Percentiles rank a stretch among this genome's conserved stretches.
These are phyloP conservation scores for Colletotrichum paranaense DNA, from an alignment of 2,329 filamentous ascomycete genomes.

Conservation along the genomic window DNA sequence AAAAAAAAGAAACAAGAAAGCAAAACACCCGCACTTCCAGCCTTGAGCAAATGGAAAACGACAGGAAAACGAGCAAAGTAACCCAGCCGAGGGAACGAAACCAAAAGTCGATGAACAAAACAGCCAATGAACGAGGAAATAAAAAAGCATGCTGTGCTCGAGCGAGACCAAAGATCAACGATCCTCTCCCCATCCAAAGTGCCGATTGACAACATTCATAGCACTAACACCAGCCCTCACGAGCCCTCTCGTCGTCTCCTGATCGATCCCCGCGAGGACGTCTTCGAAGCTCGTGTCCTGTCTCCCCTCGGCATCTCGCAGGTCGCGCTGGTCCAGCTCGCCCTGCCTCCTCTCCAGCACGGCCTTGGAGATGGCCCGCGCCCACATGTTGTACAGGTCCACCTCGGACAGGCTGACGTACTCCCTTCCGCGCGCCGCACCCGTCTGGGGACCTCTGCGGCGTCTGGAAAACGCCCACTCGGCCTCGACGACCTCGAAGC, in stretches of 20 bases:
- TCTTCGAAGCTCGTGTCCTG: constrained; percentile 46
- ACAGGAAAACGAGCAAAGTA: neutral
- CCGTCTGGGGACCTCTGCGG: constrained; percentile 19
- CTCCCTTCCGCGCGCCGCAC: constrained; percentile 41
- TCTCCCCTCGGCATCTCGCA: constrained; percentile 54
- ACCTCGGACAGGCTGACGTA: constrained; percentile 68
- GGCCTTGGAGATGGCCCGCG: constrained; percentile 67
- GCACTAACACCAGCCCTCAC: constrained; percentile 61
- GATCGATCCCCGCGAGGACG: constrained; percentile 46
- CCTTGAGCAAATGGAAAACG: constrained; percentile 5
- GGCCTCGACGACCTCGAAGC: constrained; percentile 72
- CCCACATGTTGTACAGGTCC: constrained; percentile 74
- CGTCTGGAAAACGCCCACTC: constrained; percentile 68
- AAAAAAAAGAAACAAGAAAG: neutral
- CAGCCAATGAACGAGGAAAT: neutral
- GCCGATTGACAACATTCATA: constrained; percentile 64
- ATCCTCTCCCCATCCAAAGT: constrained; percentile 63
- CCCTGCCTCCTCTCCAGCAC: constrained; percentile 68
- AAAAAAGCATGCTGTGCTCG: neutral
- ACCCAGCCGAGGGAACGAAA: neutral
- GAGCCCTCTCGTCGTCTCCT: constrained; percentile 53
- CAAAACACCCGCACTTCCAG: neutral
- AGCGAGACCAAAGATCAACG: constrained; percentile 7
- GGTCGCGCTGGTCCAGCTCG: constrained; percentile 67
- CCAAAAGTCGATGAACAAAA: neutral